Evolutionary conservation across 441 rosid genomes (phyloP).

Genomic region (Flueggea neowawraea): DNA sequence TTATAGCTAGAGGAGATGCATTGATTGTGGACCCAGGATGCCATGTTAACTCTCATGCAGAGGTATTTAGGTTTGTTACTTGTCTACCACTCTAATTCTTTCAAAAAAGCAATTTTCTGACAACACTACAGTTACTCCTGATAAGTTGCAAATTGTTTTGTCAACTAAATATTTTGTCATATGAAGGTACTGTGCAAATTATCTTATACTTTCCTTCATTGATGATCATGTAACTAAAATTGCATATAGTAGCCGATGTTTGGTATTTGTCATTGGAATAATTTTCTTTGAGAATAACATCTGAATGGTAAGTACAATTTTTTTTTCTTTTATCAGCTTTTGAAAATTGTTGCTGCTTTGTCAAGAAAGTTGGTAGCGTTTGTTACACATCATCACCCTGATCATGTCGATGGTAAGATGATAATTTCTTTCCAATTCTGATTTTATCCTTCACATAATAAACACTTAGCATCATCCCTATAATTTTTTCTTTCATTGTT

Average conservation of each 20-base stretch:
- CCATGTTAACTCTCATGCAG: conserved; percentile 38
- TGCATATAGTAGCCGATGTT: too few relatives aligned
- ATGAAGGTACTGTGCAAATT: too few relatives aligned
- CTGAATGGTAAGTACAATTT: too few relatives aligned
- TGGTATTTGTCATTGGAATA: too few relatives aligned
- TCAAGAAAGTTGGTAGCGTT: conserved; percentile 74
- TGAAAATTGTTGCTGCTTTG: conserved; percentile 59
- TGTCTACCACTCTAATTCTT: neutral
- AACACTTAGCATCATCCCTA: neutral
- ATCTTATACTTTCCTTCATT: neutral
- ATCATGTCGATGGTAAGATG: conserved; percentile 77
- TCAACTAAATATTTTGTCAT: too few relatives aligned
- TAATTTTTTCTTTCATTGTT: conserved; percentile 14
- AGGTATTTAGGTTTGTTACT: conserved; percentile 38
- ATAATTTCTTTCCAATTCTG: neutral
- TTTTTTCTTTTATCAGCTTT: conserved; percentile 49
- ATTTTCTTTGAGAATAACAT: too few relatives aligned
- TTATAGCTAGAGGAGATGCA: conserved; percentile 64
- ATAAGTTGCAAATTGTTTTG: too few relatives aligned
- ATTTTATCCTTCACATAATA: neutral
- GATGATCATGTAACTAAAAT: neutral
- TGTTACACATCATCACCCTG: conserved; percentile 84
- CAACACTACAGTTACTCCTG: too few relatives aligned
- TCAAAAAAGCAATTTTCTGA: conserved; percentile 6
- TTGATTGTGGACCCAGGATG: conserved; percentile 93